Conservation (phyloP, 768 basidiomycete species). For the Tubosaeta brunneosetosa region DNA sequence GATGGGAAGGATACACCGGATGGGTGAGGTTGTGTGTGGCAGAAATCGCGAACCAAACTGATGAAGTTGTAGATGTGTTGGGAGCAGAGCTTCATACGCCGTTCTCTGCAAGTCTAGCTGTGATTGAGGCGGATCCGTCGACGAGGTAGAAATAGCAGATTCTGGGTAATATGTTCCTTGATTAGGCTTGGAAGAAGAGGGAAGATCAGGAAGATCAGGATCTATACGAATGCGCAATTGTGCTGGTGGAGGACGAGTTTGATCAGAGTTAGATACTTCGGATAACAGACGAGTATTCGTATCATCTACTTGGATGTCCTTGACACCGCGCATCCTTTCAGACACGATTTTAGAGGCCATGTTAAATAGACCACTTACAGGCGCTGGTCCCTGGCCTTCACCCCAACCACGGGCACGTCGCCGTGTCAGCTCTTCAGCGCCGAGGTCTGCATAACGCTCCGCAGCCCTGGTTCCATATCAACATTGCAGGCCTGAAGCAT, state of each 20-base stretch:
- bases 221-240: conserved; percentile 45
- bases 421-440: conserved; percentile 51
- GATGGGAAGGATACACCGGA: conserved; percentile 71
- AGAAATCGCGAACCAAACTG: conserved; percentile 84
- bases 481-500: neutral
- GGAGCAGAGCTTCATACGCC: conserved; percentile 50
- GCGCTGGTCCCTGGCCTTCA: conserved; percentile 29
- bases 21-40: conserved; percentile 71
- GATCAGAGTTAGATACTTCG: conserved; percentile 6
- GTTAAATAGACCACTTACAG: conserved; percentile 11
- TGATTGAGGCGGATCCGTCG: conserved; percentile 27
- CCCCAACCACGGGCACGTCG: conserved; percentile 72
- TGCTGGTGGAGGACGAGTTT: conserved; percentile 7
- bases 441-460: conserved; percentile 69
- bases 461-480: conserved; percentile 54
- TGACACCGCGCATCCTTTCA: conserved; percentile 1
- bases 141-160: conserved; percentile 10
- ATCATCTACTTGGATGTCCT: conserved; percentile 16
- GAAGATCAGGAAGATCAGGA: conserved; percentile 27
- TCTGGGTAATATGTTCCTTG: conserved; percentile 3
- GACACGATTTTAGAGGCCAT: neutral
- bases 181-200: conserved; percentile 12
- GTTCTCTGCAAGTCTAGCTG: conserved; percentile 32
- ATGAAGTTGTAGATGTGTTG: conserved; percentile 64
- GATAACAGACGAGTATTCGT: neutral